Conservation (phyloP, 2,329 filamentous ascomycete species). For the Cladorrhinum sp. region DNA sequence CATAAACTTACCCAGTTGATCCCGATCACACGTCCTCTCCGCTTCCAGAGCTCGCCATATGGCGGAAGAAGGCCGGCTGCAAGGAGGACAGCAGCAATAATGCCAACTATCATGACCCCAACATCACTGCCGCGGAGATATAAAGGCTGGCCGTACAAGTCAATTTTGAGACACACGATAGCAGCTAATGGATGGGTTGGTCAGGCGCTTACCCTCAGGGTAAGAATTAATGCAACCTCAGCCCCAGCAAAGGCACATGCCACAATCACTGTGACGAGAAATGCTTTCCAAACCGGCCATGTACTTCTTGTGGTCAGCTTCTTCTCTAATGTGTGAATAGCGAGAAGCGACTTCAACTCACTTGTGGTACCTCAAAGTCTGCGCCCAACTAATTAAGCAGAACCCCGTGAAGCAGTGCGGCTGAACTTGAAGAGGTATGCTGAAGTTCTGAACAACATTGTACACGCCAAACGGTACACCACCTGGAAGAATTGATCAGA, state of each 20-base stretch:
- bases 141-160: constrained; percentile 42
- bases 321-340: too few species aligned
- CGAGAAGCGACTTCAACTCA: constrained; percentile 17
- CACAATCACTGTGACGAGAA: constrained; percentile 38
- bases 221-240: constrained; percentile 56
- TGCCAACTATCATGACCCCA: constrained; percentile 55
- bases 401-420: constrained; percentile 41
- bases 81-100: constrained; percentile 56
- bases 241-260: constrained; percentile 48
- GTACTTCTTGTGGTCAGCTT: constrained; percentile 31
- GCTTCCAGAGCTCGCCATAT: constrained; percentile 61
- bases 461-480: constrained; percentile 43
- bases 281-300: constrained; percentile 47
- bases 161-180: not conserved
- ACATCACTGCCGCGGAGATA: constrained; percentile 52
- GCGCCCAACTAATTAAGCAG: constrained; percentile 39
- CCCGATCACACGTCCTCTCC: constrained; percentile 58
- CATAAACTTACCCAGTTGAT: constrained; percentile 44
- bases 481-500: constrained; percentile 26
- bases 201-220: constrained; percentile 44
- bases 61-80: constrained; percentile 56
- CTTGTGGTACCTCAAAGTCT: constrained; percentile 37
- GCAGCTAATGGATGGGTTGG: not conserved
- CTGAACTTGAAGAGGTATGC: constrained; percentile 43
- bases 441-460: constrained; percentile 40